Evolutionary conservation across 139 green algal genomes (phyloP).

Genomic region (Diplosphaera chodatii): DNA sequence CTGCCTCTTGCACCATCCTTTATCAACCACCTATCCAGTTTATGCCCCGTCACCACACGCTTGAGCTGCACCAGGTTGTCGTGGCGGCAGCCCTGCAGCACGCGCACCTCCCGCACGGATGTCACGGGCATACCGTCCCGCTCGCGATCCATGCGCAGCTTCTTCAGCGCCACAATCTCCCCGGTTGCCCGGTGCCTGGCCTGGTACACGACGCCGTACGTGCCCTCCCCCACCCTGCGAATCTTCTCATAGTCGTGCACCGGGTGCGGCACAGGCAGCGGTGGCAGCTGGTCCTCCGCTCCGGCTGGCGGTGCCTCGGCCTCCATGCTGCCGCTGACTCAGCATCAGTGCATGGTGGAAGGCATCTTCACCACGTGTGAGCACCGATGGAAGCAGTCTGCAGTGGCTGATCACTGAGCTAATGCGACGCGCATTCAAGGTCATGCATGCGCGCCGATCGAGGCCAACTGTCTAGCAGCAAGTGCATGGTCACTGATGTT

Average conservation of each 20-base stretch:
- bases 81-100: constrained; percentile 57
- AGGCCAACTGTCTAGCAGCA: too few relatives aligned
- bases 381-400: too few relatives aligned
- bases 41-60: constrained; percentile 64
- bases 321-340: too few relatives aligned
- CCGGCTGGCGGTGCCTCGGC: too few relatives aligned
- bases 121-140: constrained; percentile 64
- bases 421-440: too few relatives aligned
- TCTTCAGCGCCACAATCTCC: constrained; percentile 75
- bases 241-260: constrained; percentile 67
- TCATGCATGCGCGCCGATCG: too few relatives aligned
- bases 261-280: constrained; percentile 39
- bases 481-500: too few relatives aligned
- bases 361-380: too few relatives aligned
- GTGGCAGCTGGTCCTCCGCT: neutral
- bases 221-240: constrained; percentile 66
- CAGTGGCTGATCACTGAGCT: too few relatives aligned
- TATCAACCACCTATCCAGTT: constrained; percentile 42
- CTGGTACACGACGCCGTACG: constrained; percentile 68
- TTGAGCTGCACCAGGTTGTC: constrained; percentile 68
- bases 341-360: too few relatives aligned
- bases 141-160: constrained; percentile 54
- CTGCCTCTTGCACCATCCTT: too few relatives aligned
- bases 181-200: constrained; percentile 50
- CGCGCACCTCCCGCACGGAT: constrained; percentile 61